Evolutionary conservation across 1,284 basidiomycete species (phyloP).

Genomic region (Ustanciosporium gigantosporum): DNA sequence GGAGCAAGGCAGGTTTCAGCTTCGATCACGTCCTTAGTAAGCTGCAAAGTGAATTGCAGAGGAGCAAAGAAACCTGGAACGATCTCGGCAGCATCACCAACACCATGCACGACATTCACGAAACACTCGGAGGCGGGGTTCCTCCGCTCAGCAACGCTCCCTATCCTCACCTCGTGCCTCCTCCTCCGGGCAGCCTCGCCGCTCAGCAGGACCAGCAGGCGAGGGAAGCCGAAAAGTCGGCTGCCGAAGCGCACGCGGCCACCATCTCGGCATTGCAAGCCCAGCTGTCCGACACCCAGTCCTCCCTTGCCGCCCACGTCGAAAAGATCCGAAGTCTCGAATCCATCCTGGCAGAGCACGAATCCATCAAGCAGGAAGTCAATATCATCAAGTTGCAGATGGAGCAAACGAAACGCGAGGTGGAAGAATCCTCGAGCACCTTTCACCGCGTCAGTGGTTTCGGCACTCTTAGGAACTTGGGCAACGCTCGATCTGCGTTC

Average conservation of each 20-base stretch:
- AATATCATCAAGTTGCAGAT: constrained; percentile 62
- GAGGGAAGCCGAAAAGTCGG: constrained; percentile 17
- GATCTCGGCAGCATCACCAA: constrained; percentile 79
- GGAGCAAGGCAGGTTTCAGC: constrained; percentile 64
- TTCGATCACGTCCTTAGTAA: constrained; percentile 79
- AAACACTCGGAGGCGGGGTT: constrained; percentile 79
- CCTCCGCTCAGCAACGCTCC: constrained; percentile 56
- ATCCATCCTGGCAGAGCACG: constrained; percentile 78
- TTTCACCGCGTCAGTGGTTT: constrained; percentile 19
- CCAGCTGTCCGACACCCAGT: constrained; percentile 84
- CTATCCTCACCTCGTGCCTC: constrained; percentile 56
- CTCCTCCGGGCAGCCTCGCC: constrained; percentile 9
- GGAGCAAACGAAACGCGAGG: constrained; percentile 55
- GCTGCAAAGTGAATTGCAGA: constrained; percentile 84
- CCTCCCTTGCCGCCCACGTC: constrained; percentile 75
- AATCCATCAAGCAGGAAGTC: constrained; percentile 80
- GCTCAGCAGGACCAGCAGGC: constrained; percentile 19
- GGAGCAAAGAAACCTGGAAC: constrained; percentile 88
- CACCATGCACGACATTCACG: constrained; percentile 88
- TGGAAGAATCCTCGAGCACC: constrained; percentile 25
- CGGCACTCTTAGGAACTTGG: constrained; percentile 9
- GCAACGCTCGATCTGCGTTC: constrained; percentile 1
- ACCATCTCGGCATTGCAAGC: constrained; percentile 69
- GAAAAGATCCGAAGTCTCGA: constrained; percentile 85
- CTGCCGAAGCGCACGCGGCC: constrained; percentile 31